Percentiles rank a stretch among this genome's conserved stretches.
phyloP scores from a whole-genome alignment of 148 eudicot genomes.

The Spergularia marina region DNA sequence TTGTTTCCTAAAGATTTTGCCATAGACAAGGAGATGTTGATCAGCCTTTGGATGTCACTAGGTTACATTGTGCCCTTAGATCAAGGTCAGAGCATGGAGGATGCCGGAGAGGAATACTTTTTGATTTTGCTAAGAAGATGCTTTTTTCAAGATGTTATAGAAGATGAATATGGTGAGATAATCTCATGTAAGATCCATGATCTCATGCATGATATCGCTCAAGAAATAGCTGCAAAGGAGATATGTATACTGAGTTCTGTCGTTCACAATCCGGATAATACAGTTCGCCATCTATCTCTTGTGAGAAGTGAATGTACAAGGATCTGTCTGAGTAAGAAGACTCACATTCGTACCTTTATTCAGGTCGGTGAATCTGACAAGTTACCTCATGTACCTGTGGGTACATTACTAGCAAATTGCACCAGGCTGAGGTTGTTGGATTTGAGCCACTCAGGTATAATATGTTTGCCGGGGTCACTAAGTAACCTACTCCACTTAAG shows the following conservation, averaged over 20 bases:
- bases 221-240: background rate
- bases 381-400: background rate
- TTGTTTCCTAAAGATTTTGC: slow-evolving; percentile 10
- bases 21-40: background rate
- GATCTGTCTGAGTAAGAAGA: background rate
- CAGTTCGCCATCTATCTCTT: background rate
- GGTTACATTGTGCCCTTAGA: background rate
- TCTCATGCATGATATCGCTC: background rate
- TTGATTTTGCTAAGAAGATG: slow-evolving; percentile 12
- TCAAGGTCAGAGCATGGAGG: slow-evolving; percentile 14
- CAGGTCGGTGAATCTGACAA: background rate
- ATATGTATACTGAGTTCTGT: background rate
- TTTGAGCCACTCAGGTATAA: background rate
- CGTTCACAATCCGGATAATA: background rate
- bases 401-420: background rate
- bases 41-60: slow-evolving; percentile 16
- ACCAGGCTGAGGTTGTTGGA: slow-evolving; percentile 11
- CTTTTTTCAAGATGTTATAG: slow-evolving; percentile 4
- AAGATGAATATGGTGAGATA: background rate
- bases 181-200: background rate
- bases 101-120: background rate
- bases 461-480: slow-evolving; percentile 12
- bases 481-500: slow-evolving; percentile 20
- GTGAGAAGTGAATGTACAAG: background rate
- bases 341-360: background rate